Evolutionary conservation across 2,329 filamentous ascomycete species (phyloP).

Genomic region (Parascedosporium putredinis): DNA sequence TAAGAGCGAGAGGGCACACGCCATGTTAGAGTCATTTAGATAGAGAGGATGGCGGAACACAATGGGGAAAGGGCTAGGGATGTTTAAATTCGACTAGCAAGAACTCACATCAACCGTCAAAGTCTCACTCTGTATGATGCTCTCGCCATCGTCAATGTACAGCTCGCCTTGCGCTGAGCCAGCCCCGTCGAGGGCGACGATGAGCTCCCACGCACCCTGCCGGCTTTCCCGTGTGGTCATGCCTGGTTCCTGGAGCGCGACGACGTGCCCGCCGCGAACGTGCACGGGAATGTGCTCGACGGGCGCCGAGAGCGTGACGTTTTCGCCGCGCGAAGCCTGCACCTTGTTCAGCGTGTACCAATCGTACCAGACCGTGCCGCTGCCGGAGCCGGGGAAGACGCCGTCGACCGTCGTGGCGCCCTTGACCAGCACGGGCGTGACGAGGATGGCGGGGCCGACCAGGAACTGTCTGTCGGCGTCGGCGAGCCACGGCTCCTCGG

Average conservation of each 20-base stretch:
- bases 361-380: constrained; percentile 37
- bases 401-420: constrained; percentile 31
- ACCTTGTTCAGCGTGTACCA: constrained; percentile 37
- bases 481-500: constrained; percentile 33
- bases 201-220: constrained; percentile 56
- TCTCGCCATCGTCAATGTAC: constrained; percentile 71
- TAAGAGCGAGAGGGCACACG: constrained; percentile 14
- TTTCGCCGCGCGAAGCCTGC: constrained; percentile 14
- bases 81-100: too few species aligned
- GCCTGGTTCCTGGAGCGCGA: constrained; percentile 48
- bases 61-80: too few species aligned
- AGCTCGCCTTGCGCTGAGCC: constrained; percentile 56
- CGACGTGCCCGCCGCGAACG: constrained; percentile 53
- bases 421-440: constrained; percentile 37
- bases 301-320: constrained; percentile 13
- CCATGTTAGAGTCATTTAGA: too few species aligned
- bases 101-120: constrained; percentile 40
- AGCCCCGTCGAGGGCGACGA: constrained; percentile 54
- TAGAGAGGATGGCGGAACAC: too few species aligned
- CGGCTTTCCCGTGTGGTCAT: constrained; percentile 56
- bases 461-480: constrained; percentile 39
- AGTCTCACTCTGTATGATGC: constrained; percentile 45
- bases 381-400: constrained; percentile 31
- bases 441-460: constrained; percentile 35
- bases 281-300: constrained; percentile 50